Percentiles rank a stretch among this genome's conserved stretches.
Evolutionary conservation across 257 asterid species (phyloP).

Genomic region (Primulina tabacum): DNA sequence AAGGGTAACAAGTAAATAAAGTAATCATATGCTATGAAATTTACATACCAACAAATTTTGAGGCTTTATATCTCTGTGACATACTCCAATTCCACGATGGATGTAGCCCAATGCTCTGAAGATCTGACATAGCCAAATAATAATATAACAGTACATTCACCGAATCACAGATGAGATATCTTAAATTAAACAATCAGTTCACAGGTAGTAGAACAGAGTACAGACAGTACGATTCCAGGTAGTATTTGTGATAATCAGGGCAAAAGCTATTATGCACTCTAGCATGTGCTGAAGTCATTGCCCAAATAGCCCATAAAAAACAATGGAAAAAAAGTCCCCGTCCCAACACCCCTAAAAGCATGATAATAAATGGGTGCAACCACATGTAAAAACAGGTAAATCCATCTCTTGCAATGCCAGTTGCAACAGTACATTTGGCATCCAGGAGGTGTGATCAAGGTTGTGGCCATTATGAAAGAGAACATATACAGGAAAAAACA

Average conservation of each 20-base stretch:
- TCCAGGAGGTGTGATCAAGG: constrained; percentile 2
- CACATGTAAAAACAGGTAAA: constrained; percentile 12
- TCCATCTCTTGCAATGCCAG: not conserved
- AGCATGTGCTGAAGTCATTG: too few relatives aligned
- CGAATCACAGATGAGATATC: constrained; percentile 14
- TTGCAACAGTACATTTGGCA: constrained; percentile 13
- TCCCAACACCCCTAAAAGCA: not conserved
- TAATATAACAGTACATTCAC: constrained; percentile 13
- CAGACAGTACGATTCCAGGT: not conserved
- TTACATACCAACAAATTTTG: constrained; percentile 81
- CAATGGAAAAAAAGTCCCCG: not conserved
- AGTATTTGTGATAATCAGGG: not conserved
- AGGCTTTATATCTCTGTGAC: constrained; percentile 99
- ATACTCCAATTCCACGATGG: constrained; percentile 82
- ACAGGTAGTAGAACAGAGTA: constrained; percentile 6
- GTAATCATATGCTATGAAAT: constrained; percentile 21
- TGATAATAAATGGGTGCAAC: constrained; percentile 9
- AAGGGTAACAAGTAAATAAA: constrained; percentile 9
- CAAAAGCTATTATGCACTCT: not conserved
- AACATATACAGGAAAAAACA: not conserved
- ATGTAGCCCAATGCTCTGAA: constrained; percentile 91
- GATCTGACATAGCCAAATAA: constrained; percentile 53
- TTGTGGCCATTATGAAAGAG: constrained; percentile 9
- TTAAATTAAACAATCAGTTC: constrained; percentile 21
- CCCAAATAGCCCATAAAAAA: constrained; percentile 1